Evolutionary conservation across 371 early-diverging fungal species (phyloP).

Genomic region (Phascolomyces articulosus): DNA sequence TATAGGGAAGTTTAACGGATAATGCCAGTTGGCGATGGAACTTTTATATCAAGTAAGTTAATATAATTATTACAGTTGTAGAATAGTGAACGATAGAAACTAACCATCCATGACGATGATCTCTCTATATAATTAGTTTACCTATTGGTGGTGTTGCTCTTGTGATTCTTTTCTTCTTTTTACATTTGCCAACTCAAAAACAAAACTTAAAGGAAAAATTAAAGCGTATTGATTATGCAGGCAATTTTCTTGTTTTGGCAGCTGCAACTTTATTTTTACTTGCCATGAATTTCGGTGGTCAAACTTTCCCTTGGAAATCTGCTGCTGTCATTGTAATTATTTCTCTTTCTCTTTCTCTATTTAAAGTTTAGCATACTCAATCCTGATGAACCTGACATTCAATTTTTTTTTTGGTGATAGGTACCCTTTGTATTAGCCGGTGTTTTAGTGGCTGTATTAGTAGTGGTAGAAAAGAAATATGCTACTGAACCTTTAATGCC

Average conservation of each 20-base stretch:
- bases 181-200: constrained; percentile 31
- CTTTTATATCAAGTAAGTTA: constrained; percentile 56
- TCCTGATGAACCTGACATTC: too few species aligned
- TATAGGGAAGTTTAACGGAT: constrained; percentile 45
- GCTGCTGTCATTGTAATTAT: constrained; percentile 57
- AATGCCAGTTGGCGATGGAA: constrained; percentile 51
- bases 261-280: constrained; percentile 46
- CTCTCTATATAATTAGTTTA: constrained; percentile 32
- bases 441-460: constrained; percentile 39
- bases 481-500: constrained; percentile 65
- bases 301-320: constrained; percentile 63
- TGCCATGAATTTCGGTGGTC: constrained; percentile 55
- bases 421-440: constrained; percentile 54
- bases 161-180: constrained; percentile 31
- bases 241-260: constrained; percentile 41
- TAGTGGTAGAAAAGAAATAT: constrained; percentile 49
- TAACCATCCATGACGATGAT: too few species aligned
- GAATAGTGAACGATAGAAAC: too few species aligned
- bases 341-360: too few species aligned
- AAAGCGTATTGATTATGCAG: constrained; percentile 43
- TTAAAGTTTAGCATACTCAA: too few species aligned
- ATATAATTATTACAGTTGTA: too few species aligned
- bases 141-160: constrained; percentile 50
- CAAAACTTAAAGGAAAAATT: constrained; percentile 38
- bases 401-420: too few species aligned